These are phyloP conservation scores for Epichloe brachyelytri DNA, from an alignment of 2,329 filamentous ascomycete genomes.

Conservation along the genomic window DNA sequence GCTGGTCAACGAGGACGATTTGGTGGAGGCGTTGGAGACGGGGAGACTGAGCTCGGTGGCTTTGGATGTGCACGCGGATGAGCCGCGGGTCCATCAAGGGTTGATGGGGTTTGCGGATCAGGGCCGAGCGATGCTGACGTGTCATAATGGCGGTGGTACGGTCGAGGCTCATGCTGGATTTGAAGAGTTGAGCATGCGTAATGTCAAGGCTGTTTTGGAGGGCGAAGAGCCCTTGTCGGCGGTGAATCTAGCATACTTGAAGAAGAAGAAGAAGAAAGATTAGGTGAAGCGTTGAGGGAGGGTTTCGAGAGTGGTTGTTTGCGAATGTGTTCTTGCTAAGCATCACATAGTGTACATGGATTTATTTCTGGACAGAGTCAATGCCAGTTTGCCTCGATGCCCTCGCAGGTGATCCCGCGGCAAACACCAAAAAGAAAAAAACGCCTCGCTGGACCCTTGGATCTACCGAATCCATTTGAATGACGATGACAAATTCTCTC, in stretches of 20 bases:
- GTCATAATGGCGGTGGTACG: conserved; percentile 55
- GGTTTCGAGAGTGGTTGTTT: background rate
- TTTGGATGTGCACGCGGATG: conserved; percentile 50
- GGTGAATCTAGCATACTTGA: conserved; percentile 46
- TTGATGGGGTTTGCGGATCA: conserved; percentile 26
- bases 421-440: no score
- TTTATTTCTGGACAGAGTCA: no score
- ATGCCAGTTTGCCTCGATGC: no score
- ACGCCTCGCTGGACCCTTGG: no score
- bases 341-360: no score
- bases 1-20: conserved; percentile 51
- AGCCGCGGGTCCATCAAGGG: conserved; percentile 39
- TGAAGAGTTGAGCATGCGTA: conserved; percentile 53
- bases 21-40: conserved; percentile 43
- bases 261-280: background rate
- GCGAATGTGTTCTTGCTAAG: background rate
- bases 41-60: conserved; percentile 39
- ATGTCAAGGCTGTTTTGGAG: conserved; percentile 46
- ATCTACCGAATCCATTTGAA: no score
- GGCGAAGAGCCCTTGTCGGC: conserved; percentile 42
- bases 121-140: conserved; percentile 44
- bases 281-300: background rate
- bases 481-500: background rate
- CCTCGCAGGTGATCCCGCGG: no score
- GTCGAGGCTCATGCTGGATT: conserved; percentile 54